Percentiles rank a stretch among this genome's conserved stretches.
Evolutionary conservation across 2,329 filamentous ascomycete genomes (phyloP).

Genomic region (Xylariomycetidae sp.): DNA sequence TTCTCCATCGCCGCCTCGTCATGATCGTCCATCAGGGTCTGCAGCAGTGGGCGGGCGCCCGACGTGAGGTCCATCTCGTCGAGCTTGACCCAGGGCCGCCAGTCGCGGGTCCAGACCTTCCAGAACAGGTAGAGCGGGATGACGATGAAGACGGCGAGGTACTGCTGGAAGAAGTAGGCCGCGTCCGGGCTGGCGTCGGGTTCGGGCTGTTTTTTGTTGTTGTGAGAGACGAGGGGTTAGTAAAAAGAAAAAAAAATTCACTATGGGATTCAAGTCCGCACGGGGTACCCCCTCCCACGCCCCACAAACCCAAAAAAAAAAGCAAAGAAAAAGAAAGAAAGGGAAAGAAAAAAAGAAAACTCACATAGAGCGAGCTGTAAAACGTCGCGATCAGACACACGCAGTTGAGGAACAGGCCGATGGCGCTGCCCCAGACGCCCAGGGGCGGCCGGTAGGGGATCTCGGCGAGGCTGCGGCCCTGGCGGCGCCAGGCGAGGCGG

Average conservation of each 20-base stretch:
- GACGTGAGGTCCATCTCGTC: conserved; percentile 58
- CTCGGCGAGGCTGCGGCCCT: conserved; percentile 48
- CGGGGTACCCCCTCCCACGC: no score
- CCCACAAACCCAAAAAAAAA: no score
- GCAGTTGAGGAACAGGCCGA: conserved; percentile 62
- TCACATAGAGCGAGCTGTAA: conserved; percentile 59
- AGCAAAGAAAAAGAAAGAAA: neutral
- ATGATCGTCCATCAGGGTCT: conserved; percentile 44
- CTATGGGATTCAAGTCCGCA: conserved; percentile 5
- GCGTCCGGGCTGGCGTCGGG: conserved; percentile 31
- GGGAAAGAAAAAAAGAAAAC: conserved; percentile 10
- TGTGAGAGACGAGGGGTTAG: no score
- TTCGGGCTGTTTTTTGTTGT: no score
- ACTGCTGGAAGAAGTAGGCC: conserved; percentile 53
- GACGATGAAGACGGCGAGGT: conserved; percentile 54
- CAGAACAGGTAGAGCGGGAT: conserved; percentile 58
- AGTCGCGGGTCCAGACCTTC: conserved; percentile 54
- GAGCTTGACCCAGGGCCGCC: conserved; percentile 52
- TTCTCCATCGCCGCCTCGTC: conserved; percentile 21
- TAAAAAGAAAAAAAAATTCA: conserved; percentile 2
- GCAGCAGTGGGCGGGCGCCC: conserved; percentile 50
- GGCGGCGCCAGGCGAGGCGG: conserved; percentile 55
- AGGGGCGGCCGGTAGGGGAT: conserved; percentile 42
- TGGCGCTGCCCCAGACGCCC: conserved; percentile 64
- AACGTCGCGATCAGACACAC: conserved; percentile 69